Evolutionary conservation across 495 filamentous ascomycete genomes (phyloP).

Genomic region (Umbilicaria muhlenbergii): DNA sequence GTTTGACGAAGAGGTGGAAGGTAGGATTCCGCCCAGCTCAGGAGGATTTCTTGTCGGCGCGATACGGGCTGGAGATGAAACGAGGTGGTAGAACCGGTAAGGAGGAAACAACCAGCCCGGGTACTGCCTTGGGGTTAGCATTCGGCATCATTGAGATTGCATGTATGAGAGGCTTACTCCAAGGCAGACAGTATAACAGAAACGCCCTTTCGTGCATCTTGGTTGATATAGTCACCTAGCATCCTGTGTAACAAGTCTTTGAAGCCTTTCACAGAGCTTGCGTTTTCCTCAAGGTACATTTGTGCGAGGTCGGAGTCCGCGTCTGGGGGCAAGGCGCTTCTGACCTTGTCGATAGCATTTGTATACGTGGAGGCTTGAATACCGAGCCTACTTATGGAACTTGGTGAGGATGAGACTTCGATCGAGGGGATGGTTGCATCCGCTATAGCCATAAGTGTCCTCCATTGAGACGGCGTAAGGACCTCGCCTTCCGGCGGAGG

Average conservation of each 20-base stretch:
- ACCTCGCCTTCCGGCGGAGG: constrained; percentile 21
- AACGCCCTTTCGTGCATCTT: constrained; percentile 33
- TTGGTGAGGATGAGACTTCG: constrained; percentile 14
- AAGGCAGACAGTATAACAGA: constrained; percentile 34
- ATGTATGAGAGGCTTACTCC: constrained; percentile 26
- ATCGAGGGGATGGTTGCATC: constrained; percentile 40
- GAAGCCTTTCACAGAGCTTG: constrained; percentile 31
- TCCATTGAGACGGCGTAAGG: constrained; percentile 38
- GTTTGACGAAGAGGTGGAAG: constrained; percentile 39
- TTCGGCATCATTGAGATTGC: background rate
- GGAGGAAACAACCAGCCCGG: constrained; percentile 46
- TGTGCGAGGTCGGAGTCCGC: constrained; percentile 18
- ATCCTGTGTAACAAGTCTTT: constrained; percentile 27
- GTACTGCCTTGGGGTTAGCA: constrained; percentile 29
- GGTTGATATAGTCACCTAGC: constrained; percentile 25
- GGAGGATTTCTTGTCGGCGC: constrained; percentile 43
- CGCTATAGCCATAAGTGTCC: constrained; percentile 34
- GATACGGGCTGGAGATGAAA: constrained; percentile 46
- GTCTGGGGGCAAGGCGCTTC: constrained; percentile 15
- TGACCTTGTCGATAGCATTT: constrained; percentile 17
- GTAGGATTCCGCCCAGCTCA: constrained; percentile 41
- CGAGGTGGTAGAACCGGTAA: constrained; percentile 47
- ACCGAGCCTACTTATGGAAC: constrained; percentile 1
- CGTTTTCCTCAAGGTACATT: constrained; percentile 33
- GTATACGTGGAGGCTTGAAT: constrained; percentile 23